Percentiles rank a stretch among this genome's conserved stretches.
phyloP scores from a whole-genome alignment of 2,329 filamentous ascomycete genomes.

The Claviceps digitariae region DNA sequence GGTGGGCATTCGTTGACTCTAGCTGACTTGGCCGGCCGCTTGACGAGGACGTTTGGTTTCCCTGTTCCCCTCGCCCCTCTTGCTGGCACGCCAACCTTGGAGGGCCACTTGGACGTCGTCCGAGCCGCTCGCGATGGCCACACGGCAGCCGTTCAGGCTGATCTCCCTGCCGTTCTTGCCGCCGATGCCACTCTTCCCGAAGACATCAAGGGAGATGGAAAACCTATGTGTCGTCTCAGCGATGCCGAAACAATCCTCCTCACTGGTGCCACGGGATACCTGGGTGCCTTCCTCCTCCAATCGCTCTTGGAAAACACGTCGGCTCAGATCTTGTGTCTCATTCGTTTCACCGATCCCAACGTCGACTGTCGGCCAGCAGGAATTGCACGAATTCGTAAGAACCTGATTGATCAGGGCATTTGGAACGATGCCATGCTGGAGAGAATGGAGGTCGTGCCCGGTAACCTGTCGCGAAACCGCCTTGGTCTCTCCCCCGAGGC shows the following conservation, averaged over 20 bases:
- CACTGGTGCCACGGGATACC: constrained; percentile 63
- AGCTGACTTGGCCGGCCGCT: constrained; percentile 59
- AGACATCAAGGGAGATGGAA: constrained; percentile 47
- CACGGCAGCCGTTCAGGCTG: constrained; percentile 60
- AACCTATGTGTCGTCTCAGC: constrained; percentile 43
- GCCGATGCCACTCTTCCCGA: constrained; percentile 54
- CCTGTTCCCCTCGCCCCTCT: constrained; percentile 57
- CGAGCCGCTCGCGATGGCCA: constrained; percentile 57
- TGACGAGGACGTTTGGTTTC: constrained; percentile 59
- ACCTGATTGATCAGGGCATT: constrained; percentile 63
- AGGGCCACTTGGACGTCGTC: constrained; percentile 61
- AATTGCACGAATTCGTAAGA: constrained; percentile 59
- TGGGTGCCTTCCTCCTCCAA: constrained; percentile 61
- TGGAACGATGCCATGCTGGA: constrained; percentile 70
- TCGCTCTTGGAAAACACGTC: constrained; percentile 54
- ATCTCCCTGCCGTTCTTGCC: constrained; percentile 55
- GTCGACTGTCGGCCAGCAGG: constrained; percentile 51
- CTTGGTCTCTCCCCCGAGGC: constrained; percentile 53
- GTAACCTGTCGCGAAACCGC: constrained; percentile 54
- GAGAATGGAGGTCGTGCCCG: constrained; percentile 61
- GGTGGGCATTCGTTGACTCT: constrained; percentile 67
- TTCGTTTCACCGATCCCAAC: constrained; percentile 56
- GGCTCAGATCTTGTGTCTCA: constrained; percentile 58
- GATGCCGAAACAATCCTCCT: constrained; percentile 57
- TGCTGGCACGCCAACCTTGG: constrained; percentile 56